Evolutionary conservation across 2,329 filamentous ascomycete genomes (phyloP), one percentile per base, ranked within the genome.

Genomic region (Plenodomus tracheiphilus): DNA sequence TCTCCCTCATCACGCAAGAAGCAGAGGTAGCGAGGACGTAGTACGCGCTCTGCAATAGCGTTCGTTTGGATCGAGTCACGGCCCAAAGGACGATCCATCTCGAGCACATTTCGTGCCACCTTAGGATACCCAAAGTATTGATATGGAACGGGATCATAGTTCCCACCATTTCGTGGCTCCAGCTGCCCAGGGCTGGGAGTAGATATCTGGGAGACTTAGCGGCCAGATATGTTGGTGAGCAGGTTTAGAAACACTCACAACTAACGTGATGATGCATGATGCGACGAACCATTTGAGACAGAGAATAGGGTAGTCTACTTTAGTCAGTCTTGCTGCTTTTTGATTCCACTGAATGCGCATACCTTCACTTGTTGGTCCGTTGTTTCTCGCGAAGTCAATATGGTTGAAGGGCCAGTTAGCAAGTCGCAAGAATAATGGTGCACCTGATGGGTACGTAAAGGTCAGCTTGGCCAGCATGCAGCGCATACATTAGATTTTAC

Each of bases 341-440:
- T 10, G 25, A 4, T 9, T 3, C 18, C 16, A 13, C 17, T 21
- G 20, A 22, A 19, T 15, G n/a, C 19, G 44, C 41, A 6, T 54
- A 58, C 58, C 60, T 41, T 64, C 57, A 35, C 51, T 58, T 0
- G 59, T 58, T 8, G 54, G 53, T 1, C 56, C 59, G 8, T 48
- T 40, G 40, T 61, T 58, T 9, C 46, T 50, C 21, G 47, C 11
- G n/a, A 59, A 65, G 19, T 68, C 56, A 10, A 69, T 46, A 34
- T 68, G 65, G 16, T 56, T 61, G 19, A 64, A 59, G 1, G 66
- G 65, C 67, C 67, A 70, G 16, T 69, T 65, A 0, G 67, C 66
- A 18, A 70, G 25, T 13, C 67, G 57, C 19, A 70, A 44, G 18
- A 55, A 65, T 8, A 60, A 17, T 1, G 67, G 65, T 2, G 61